A percentile compares a stretch with the other conserved stretches of the same genome.
These are phyloP conservation scores for Mrakia frigida DNA, from an alignment of 768 basidiomycete genomes.

Conservation along the genomic window DNA sequence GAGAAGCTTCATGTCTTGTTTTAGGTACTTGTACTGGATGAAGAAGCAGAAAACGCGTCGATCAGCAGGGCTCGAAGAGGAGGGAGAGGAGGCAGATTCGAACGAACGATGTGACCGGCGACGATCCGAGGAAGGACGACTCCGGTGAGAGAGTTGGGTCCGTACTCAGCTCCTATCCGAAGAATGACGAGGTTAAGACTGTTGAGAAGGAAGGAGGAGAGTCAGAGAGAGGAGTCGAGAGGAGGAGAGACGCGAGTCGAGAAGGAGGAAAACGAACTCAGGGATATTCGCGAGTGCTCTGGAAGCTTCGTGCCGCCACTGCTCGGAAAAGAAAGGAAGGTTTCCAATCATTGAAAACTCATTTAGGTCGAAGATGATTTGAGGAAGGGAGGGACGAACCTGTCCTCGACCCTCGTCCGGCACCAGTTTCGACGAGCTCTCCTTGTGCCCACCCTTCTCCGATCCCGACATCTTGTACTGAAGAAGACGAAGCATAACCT, in stretches of 20 bases:
- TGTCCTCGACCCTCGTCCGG: slow-evolving; percentile 61
- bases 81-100: background rate
- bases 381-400: background rate
- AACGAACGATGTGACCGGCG: background rate
- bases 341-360: too few species aligned
- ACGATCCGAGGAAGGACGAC: slow-evolving; percentile 47
- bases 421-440: slow-evolving; percentile 69
- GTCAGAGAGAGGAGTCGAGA: slow-evolving; percentile 19
- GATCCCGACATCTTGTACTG: slow-evolving; percentile 46
- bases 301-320: slow-evolving; percentile 83
- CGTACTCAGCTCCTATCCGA: slow-evolving; percentile 69
- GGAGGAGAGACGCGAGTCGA: background rate
- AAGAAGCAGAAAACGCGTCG: slow-evolving; percentile 48
- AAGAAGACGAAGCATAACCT: background rate
- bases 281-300: slow-evolving; percentile 68
- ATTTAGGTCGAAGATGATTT: background rate
- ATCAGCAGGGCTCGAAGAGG: background rate
- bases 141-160: slow-evolving; percentile 71
- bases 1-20: slow-evolving; percentile 81
- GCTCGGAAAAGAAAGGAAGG: background rate
- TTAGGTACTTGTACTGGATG: slow-evolving; percentile 69
- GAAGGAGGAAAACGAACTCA: slow-evolving; percentile 51
- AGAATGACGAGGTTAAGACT: slow-evolving; percentile 70
- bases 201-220: slow-evolving; percentile 1
- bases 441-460: slow-evolving; percentile 61